A percentile compares a stretch with the other conserved stretches of the same genome.
Conservation (phyloP, 257 asterid species). For the Cruciata laevipes region DNA sequence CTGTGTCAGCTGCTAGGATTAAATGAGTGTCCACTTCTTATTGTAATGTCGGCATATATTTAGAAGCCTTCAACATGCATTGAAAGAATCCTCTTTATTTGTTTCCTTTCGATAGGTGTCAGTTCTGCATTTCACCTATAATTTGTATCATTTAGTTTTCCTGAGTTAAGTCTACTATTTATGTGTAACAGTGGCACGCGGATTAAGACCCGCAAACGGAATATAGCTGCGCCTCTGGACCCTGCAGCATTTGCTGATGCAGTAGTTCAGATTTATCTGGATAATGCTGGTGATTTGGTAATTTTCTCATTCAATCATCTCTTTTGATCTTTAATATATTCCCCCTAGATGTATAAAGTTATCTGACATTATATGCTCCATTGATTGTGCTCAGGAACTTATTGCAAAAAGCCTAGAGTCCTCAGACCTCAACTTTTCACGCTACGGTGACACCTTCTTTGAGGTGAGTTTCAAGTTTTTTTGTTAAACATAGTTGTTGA, state of each 20-base stretch:
- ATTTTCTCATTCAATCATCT: background rate
- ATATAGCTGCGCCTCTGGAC: constrained; percentile 97
- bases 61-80: background rate
- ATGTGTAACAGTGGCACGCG: constrained; percentile 83
- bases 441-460: constrained; percentile 96
- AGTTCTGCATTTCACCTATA: background rate
- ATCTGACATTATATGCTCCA: constrained; percentile 9
- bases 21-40: too few relatives aligned
- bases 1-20: background rate
- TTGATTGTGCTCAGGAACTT: constrained; percentile 61
- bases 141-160: background rate
- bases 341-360: background rate
- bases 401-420: constrained; percentile 76
- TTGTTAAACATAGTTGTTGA: background rate
- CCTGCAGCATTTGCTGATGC: constrained; percentile 99
- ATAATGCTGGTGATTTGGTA: constrained; percentile 99
- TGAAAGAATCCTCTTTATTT: background rate
- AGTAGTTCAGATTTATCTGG: constrained; percentile 99
- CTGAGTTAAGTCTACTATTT: background rate
- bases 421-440: constrained; percentile 74
- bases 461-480: constrained; percentile 37
- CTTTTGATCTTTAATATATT: background rate
- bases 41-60: background rate
- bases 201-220: constrained; percentile 99
- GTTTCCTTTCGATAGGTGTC: background rate